A percentile compares a stretch with the other conserved stretches of the same genome.
Conservation (phyloP, 148 eudicot species). For the Limonium bicolor region DNA sequence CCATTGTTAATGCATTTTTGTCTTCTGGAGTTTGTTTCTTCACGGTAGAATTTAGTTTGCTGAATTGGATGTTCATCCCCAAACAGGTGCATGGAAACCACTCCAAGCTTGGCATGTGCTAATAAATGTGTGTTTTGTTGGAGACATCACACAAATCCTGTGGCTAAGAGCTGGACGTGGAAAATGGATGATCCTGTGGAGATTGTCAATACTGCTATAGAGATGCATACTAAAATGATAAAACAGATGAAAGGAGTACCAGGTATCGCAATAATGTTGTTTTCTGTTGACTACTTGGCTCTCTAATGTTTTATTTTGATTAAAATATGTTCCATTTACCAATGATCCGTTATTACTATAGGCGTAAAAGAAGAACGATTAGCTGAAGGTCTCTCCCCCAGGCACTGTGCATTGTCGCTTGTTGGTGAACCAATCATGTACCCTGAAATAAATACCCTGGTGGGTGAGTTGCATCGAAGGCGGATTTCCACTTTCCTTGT, state of each 20-base stretch:
- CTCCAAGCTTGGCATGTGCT: conserved; percentile 97
- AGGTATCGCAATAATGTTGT: conserved; percentile 29
- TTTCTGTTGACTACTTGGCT: background rate
- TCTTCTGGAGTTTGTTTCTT: no score
- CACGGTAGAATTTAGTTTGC: background rate
- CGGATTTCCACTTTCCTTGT: conserved; percentile 92
- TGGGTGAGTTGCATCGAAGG: conserved; percentile 84
- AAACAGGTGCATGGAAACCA: conserved; percentile 94
- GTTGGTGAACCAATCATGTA: conserved; percentile 99
- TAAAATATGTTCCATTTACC: background rate
- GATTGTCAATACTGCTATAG: conserved; percentile 80
- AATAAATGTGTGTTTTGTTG: conserved; percentile 98
- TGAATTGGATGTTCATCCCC: conserved; percentile 3
- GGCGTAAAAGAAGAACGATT: conserved; percentile 75
- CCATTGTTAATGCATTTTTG: no score
- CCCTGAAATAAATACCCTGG: conserved; percentile 77
- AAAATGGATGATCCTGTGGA: conserved; percentile 92
- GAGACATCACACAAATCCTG: conserved; percentile 99
- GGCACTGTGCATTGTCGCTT: conserved; percentile 97
- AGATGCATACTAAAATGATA: conserved; percentile 90
- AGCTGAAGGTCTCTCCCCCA: conserved; percentile 79
- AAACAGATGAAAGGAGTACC: conserved; percentile 99
- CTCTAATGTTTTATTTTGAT: background rate
- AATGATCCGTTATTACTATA: conserved; percentile 8
- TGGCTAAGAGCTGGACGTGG: conserved; percentile 91